Evolutionary conservation across 1,139 yeast genomes (phyloP).

Genomic region (Schizosaccharomyces versatilis): DNA sequence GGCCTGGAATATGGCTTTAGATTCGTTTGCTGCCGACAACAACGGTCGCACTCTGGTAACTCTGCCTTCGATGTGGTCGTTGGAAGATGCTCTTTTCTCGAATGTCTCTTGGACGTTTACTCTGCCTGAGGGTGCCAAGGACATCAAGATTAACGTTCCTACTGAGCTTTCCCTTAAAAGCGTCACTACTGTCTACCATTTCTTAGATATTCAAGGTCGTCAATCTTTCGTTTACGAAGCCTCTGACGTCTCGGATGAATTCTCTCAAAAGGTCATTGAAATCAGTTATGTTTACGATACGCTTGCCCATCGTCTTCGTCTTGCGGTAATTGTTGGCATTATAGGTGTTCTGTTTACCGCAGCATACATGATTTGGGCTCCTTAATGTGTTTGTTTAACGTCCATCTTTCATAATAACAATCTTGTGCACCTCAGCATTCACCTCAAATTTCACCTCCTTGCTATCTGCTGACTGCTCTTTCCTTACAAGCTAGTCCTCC

Average conservation of each 20-base stretch:
- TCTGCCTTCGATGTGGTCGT: slow-evolving; percentile 56
- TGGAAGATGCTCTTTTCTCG: slow-evolving; percentile 45
- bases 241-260: slow-evolving; percentile 3
- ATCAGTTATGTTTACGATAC: not conserved
- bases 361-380: not conserved
- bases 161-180: not conserved
- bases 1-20: slow-evolving; percentile 59
- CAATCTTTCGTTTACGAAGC: slow-evolving; percentile 1
- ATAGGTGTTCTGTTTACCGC: not conserved
- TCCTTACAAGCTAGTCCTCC: too few relatives aligned
- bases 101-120: slow-evolving; percentile 38
- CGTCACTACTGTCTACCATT: not conserved
- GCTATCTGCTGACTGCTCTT: too few relatives aligned
- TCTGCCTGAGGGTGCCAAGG: slow-evolving; percentile 76
- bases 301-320: not conserved
- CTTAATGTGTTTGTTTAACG: not conserved
- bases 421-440: too few relatives aligned
- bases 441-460: too few relatives aligned
- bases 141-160: slow-evolving; percentile 20
- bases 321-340: not conserved
- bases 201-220: not conserved
- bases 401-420: not conserved
- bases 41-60: slow-evolving; percentile 32
- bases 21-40: slow-evolving; percentile 29
- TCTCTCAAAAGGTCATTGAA: not conserved